phyloP scores from a whole-genome alignment of 306 rosid species.

The Canavalia ensiformis region DNA sequence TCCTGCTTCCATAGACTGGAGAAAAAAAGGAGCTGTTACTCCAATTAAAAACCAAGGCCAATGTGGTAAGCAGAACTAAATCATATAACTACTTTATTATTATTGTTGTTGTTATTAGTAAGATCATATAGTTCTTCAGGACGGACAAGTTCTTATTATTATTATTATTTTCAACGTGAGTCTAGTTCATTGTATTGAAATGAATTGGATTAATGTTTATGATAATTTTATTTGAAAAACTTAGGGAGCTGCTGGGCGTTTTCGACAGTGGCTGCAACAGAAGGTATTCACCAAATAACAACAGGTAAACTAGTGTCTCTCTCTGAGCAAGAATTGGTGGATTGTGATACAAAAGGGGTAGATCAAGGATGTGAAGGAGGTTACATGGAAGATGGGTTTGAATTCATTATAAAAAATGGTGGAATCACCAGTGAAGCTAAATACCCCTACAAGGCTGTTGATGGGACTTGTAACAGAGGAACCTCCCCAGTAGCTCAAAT shows the following conservation, averaged over 20 bases:
- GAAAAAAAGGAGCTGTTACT: slow-evolving; percentile 49
- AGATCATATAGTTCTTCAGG: not conserved
- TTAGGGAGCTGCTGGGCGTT: slow-evolving; percentile 44
- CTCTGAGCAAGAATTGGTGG: slow-evolving; percentile 32
- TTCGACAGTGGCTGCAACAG: slow-evolving; percentile 12
- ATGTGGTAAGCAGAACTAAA: slow-evolving; percentile 48
- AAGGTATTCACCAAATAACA: slow-evolving; percentile 24
- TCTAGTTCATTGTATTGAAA: not conserved
- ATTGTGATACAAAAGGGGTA: not conserved
- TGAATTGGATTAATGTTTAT: not conserved
- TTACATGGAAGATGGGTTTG: slow-evolving; percentile 50
- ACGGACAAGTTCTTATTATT: not conserved
- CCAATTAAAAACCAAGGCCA: slow-evolving; percentile 37
- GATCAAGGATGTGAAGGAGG: slow-evolving; percentile 51
- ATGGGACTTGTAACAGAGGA: slow-evolving; percentile 32
- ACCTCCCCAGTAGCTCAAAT: slow-evolving; percentile 18
- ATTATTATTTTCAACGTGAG: not conserved
- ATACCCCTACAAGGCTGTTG: slow-evolving; percentile 49
- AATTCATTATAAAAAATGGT: slow-evolving; percentile 47
- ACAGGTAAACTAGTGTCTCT: slow-evolving; percentile 34
- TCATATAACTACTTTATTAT: not conserved
- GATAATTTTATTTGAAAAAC: not conserved
- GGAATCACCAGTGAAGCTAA: slow-evolving; percentile 51
- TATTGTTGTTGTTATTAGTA: not conserved
- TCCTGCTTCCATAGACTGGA: slow-evolving; percentile 46